Base-by-base conservation (phyloP, 148 eudicot genomes). In the Rhododendron williamsianum region DNA sequence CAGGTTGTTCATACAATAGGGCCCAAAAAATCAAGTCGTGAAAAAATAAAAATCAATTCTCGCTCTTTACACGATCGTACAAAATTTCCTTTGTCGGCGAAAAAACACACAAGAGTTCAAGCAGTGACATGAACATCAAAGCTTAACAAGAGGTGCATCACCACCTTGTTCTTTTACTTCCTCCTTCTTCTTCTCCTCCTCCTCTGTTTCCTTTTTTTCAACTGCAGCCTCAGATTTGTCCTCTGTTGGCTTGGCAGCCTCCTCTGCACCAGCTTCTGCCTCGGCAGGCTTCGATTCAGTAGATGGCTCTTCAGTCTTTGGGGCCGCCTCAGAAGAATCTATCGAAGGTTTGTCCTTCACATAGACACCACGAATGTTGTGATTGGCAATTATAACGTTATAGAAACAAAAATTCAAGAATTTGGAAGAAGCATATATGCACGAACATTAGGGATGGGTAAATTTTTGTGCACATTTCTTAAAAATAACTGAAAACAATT, bases 101-200 rank as follows among this genome's bases (percentile, higher is more conserved):
- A 73, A 73, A 33, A 4, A 4, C 78, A 4, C 78, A 73, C 35
- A 56, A 9, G 27, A 21, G 30, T 38, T 38, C 13, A 36, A 38
- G 16, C 6, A 15, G 4, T 18, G 21, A 0, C 45, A 35, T 69
- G 36, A 76, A 33, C 13, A 76, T 87, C 87, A 90, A 21, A 87
- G 71, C 49, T 91, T 89, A 51, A 90, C 92, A 35, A 88, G 87
- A 84, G 93, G 90, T 72, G 87, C 90, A 83, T 93, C 71, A 13
- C 25, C 51, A 35, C 18, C 9, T 72, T 72, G 43, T 35, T 33
- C 77, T 72, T 84, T 72, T 10, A 67, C 73, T 67, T 67, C 73
- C 73, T 25, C 33, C 35, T 25, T 67, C 56, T 52, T 52, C 73
- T 85, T 86, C 81, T 86, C 78, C 18, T 85, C 87, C 81, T 86